Percentiles rank a stretch among this genome's conserved stretches.
Evolutionary conservation across 306 rosid genomes (phyloP).

Genomic region (Ochetophila trinervis): DNA sequence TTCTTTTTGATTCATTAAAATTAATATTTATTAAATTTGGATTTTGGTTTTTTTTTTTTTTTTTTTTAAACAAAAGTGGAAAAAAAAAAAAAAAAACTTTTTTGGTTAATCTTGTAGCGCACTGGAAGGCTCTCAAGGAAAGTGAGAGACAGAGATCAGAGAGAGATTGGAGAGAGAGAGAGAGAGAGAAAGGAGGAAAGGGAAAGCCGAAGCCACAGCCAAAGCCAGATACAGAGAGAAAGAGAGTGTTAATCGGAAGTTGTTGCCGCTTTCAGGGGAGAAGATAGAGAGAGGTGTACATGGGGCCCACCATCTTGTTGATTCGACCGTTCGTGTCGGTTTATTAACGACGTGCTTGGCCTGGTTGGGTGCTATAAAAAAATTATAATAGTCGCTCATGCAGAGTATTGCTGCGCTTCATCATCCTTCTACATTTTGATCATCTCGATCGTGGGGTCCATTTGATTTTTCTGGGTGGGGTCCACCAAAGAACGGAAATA

Average conservation of each 20-base stretch:
- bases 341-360: neutral
- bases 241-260: conserved; percentile 24
- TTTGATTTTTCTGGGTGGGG: too few relatives aligned
- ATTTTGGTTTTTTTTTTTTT: neutral
- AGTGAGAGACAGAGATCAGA: neutral
- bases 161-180: neutral
- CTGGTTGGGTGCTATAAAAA: neutral
- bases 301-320: neutral
- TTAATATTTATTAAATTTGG: neutral
- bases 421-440: too few relatives aligned
- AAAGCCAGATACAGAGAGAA: neutral
- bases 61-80: neutral
- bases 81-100: neutral
- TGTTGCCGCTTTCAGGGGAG: conserved; percentile 19
- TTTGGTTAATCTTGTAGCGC: neutral
- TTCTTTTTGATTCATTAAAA: neutral
- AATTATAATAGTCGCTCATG: too few relatives aligned
- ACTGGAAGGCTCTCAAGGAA: neutral
- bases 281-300: neutral
- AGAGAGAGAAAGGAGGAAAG: conserved; percentile 7
- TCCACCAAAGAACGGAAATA: too few relatives aligned
- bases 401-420: too few relatives aligned
- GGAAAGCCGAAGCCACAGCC: neutral
- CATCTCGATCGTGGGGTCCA: too few relatives aligned
- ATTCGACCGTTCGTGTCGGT: conserved; percentile 27